These are phyloP conservation scores for Amauroascus niger DNA, from an alignment of 2,329 filamentous ascomycete species.

Conservation along the genomic window DNA sequence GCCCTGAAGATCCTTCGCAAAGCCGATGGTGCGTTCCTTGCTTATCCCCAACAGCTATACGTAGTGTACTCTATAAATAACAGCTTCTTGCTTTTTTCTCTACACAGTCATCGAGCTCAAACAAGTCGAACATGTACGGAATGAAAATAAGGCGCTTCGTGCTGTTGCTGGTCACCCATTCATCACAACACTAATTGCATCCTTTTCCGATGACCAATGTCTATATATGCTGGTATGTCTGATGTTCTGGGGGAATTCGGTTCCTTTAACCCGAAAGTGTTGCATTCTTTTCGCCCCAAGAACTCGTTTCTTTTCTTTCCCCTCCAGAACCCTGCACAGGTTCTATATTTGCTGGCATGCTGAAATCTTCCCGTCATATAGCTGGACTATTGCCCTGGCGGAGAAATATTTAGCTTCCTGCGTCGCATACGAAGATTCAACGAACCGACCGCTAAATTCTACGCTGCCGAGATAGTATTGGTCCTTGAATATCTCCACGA, in stretches of 20 bases:
- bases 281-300: not conserved
- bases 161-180: conserved; percentile 56
- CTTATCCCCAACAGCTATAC: not conserved
- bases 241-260: not conserved
- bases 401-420: conserved; percentile 58
- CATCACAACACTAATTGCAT: conserved; percentile 55
- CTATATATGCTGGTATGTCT: conserved; percentile 44
- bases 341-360: conserved; percentile 17
- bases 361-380: conserved; percentile 22
- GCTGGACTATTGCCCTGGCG: conserved; percentile 58
- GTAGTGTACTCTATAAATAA: not conserved
- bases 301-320: not conserved
- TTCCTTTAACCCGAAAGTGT: not conserved
- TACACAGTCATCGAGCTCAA: conserved; percentile 48
- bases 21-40: conserved; percentile 35
- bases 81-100: not conserved
- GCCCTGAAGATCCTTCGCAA: conserved; percentile 44
- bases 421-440: conserved; percentile 54
- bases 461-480: conserved; percentile 56
- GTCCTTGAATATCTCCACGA: conserved; percentile 57
- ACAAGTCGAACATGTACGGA: conserved; percentile 59
- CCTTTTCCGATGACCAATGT: conserved; percentile 54
- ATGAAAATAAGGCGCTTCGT: conserved; percentile 54
- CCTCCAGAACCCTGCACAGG: not conserved
- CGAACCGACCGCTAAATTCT: conserved; percentile 54